phyloP scores from a whole-genome alignment of 345 rosid genomes.

The Syzygium grande region DNA sequence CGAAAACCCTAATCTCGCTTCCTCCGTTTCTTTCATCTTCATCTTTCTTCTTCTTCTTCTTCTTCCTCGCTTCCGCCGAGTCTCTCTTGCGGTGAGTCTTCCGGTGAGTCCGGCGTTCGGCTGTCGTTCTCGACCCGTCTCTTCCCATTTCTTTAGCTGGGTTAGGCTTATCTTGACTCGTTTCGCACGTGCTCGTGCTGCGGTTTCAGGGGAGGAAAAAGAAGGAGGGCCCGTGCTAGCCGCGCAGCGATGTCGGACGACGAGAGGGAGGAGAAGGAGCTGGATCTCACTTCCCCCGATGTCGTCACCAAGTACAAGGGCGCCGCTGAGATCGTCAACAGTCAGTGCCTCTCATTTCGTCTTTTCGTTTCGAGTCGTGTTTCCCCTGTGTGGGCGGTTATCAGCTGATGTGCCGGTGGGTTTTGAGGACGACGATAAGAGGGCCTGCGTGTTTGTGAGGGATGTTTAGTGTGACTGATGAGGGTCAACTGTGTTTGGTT shows the following conservation, averaged over 20 bases:
- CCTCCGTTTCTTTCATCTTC: neutral
- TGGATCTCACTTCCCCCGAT: conserved; percentile 89
- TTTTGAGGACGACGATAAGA: neutral
- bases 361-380: neutral
- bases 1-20: neutral
- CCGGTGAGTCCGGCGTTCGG: neutral
- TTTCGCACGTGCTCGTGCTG: neutral
- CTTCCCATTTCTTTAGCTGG: neutral
- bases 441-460: neutral
- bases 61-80: neutral
- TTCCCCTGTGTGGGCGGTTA: neutral
- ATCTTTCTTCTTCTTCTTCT: neutral
- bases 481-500: neutral
- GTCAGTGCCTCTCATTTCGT: conserved; percentile 19
- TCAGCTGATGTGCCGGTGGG: neutral
- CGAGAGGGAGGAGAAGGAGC: conserved; percentile 94
- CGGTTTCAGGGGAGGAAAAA: neutral
- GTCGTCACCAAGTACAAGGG: conserved; percentile 92
- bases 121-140: neutral
- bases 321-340: conserved; percentile 95
- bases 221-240: neutral
- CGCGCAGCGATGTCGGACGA: conserved; percentile 83
- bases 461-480: neutral
- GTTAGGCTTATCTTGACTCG: neutral
- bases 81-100: neutral